Conservation (phyloP, 2,329 filamentous ascomycete genomes). For the Rutstroemia sp. region DNA sequence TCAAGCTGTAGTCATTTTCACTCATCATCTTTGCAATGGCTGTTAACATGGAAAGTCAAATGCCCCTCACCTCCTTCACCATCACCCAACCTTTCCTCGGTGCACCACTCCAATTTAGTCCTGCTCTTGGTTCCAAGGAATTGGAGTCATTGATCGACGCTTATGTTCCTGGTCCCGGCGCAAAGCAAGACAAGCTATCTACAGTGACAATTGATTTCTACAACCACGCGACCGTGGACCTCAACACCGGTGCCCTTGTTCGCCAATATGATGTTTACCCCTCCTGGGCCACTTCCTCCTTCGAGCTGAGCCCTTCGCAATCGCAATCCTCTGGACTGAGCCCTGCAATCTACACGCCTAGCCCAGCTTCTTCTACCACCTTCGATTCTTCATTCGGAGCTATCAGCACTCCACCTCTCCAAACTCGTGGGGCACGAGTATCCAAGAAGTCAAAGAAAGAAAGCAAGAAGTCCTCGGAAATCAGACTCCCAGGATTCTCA, state of each 20-base stretch:
- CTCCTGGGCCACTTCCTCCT: constrained; percentile 36
- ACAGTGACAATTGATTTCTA: constrained; percentile 53
- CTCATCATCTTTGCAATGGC: neutral
- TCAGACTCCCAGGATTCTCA: constrained; percentile 52
- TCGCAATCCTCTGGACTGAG: constrained; percentile 50
- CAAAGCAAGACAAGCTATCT: constrained; percentile 52
- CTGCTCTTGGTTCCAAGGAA: constrained; percentile 55
- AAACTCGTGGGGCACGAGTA: constrained; percentile 14
- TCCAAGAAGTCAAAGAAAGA: constrained; percentile 26
- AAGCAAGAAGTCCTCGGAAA: constrained; percentile 21
- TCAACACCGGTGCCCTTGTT: constrained; percentile 52
- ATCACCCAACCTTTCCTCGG: constrained; percentile 53
- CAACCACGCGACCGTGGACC: constrained; percentile 47
- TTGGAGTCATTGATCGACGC: constrained; percentile 52
- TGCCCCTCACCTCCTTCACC: constrained; percentile 29
- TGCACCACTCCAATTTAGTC: constrained; percentile 54
- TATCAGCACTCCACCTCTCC: constrained; percentile 19
- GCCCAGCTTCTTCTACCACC: constrained; percentile 38
- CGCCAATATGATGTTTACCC: constrained; percentile 32
- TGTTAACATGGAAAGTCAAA: neutral
- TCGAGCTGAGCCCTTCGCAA: constrained; percentile 23
- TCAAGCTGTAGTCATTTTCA: constrained; percentile 1
- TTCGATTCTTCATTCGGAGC: constrained; percentile 29
- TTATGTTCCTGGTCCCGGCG: constrained; percentile 46
- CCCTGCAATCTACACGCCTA: constrained; percentile 32